Base-by-base conservation (phyloP, 305 asterid genomes). In the Rubia balearica region DNA sequence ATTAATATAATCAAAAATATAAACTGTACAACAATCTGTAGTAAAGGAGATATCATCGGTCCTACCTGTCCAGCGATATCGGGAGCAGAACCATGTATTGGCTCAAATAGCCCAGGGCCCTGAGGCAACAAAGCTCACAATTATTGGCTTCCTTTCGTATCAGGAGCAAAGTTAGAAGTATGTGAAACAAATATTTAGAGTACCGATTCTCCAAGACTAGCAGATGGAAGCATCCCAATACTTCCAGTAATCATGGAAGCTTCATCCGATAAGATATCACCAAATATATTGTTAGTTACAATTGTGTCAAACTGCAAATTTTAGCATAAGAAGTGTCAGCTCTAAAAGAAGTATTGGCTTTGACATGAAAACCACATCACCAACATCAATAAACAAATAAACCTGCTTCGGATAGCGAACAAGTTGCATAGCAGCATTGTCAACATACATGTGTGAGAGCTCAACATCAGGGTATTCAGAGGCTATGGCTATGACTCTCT, bases 161-260 rank as follows among this genome's bases (percentile, higher is more conserved):
- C 14, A 70, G 33, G 22, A 59, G 3, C 2, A 45, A 36, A 61
- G 33, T 13, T 17, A 51, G 7, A 49, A 8, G 7, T 4, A 41
- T 8, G 9, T 41, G 53, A 48, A 49, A 49, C 21, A 49, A 49
- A 49, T 16, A 49, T 16, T 49, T 8, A 27, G 68, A 80, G 24
- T 88, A 92, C 98, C 85, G 91, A 81, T 87, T 80, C 90, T 71
- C 96, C 96, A 46, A 94, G 83, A 76, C 97, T 89, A 73, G 98
- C 98, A 64, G 98, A 94, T 65, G 98, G 96, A 76, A 94, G 96
- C 98, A 94, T 94, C 80, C 97, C 98, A 30, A 94, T 94, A 61
- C 97, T 94, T 78, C 98, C 98, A 67, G 98, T 91, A 24, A 94
- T 94, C 97, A 94, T 91, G 33, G 98, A 94, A 71, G 97, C 98